Conservation (phyloP, 2,329 filamentous ascomycete species). For the Aspergillus cejpii region DNA sequence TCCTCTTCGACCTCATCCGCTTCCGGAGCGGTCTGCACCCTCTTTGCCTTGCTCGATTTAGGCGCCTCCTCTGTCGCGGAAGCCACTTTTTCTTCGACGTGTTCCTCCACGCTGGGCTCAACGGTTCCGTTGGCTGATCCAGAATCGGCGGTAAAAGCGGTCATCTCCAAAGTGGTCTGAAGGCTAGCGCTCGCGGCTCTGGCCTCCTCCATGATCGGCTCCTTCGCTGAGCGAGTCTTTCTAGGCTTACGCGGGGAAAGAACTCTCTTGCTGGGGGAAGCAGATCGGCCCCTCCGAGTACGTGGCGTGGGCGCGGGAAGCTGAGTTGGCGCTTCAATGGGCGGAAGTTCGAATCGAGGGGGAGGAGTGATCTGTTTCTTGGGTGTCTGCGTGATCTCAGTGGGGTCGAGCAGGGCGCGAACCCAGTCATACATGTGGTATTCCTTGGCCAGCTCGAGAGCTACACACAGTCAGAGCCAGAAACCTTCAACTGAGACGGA, state of each 20-base stretch:
- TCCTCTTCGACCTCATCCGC: conserved; percentile 30
- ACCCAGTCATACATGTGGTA: conserved; percentile 86
- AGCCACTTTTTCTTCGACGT: conserved; percentile 23
- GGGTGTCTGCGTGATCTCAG: conserved; percentile 62
- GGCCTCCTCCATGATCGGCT: conserved; percentile 45
- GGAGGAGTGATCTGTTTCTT: conserved; percentile 73
- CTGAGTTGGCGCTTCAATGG: conserved; percentile 35
- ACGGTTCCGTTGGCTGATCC: conserved; percentile 22
- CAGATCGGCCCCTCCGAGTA: conserved; percentile 53
- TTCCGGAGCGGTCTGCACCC: conserved; percentile 16
- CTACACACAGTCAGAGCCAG: conserved; percentile 43
- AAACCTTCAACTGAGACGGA: background rate
- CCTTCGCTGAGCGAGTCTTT: conserved; percentile 45
- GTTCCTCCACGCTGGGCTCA: conserved; percentile 24
- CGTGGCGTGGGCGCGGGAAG: conserved; percentile 32
- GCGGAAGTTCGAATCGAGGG: conserved; percentile 64
- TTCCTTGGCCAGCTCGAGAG: conserved; percentile 74
- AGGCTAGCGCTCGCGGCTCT: conserved; percentile 45
- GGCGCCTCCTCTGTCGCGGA: conserved; percentile 21
- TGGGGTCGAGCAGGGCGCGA: conserved; percentile 80
- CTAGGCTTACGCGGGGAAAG: conserved; percentile 51
- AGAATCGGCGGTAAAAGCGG: conserved; percentile 28
- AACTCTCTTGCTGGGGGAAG: conserved; percentile 48
- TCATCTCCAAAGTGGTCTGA: conserved; percentile 44
- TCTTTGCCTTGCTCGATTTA: conserved; percentile 15